These are phyloP conservation scores for Tephrocybe rancida DNA, from an alignment of 768 basidiomycete genomes.

Conservation along the genomic window DNA sequence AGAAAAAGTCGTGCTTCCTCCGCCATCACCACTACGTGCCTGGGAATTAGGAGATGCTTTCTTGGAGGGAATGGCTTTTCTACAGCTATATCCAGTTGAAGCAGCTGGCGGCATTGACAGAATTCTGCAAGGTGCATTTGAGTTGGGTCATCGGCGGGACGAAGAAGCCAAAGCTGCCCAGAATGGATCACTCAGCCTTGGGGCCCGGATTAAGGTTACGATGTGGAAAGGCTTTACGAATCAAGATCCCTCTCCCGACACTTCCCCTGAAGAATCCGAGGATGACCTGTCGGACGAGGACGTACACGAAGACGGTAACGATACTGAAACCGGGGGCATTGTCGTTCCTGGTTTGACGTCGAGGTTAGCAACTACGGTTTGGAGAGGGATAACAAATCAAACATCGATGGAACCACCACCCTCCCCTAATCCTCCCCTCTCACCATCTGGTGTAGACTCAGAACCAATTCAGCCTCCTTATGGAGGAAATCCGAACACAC, in stretches of 20 bases:
- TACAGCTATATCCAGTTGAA: constrained; percentile 67
- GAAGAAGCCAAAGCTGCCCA: constrained; percentile 35
- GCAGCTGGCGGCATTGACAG: constrained; percentile 71
- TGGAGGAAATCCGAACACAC: neutral
- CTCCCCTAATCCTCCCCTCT: constrained; percentile 36
- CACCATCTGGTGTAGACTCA: constrained; percentile 24
- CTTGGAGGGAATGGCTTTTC: constrained; percentile 61
- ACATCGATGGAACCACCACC: constrained; percentile 67
- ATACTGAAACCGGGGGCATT: constrained; percentile 42
- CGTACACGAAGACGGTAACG: constrained; percentile 40
- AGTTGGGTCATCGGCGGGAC: constrained; percentile 56
- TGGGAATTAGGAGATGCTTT: constrained; percentile 67
- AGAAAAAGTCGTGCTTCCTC: constrained; percentile 39
- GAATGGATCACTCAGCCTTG: constrained; percentile 44
- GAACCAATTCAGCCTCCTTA: constrained; percentile 6
- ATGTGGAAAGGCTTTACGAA: constrained; percentile 74
- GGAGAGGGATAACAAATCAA: constrained; percentile 79
- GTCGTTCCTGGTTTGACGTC: constrained; percentile 41
- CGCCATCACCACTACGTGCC: constrained; percentile 42
- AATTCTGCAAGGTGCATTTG: constrained; percentile 66
- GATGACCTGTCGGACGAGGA: constrained; percentile 21
- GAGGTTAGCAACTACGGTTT: constrained; percentile 63
- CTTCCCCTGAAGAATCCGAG: constrained; percentile 39
- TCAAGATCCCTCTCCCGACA: constrained; percentile 42
- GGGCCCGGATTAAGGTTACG: constrained; percentile 55